Evolutionary conservation across 352 stramenopile species (phyloP).

Genomic region (Phytophthora boehmeriae): DNA sequence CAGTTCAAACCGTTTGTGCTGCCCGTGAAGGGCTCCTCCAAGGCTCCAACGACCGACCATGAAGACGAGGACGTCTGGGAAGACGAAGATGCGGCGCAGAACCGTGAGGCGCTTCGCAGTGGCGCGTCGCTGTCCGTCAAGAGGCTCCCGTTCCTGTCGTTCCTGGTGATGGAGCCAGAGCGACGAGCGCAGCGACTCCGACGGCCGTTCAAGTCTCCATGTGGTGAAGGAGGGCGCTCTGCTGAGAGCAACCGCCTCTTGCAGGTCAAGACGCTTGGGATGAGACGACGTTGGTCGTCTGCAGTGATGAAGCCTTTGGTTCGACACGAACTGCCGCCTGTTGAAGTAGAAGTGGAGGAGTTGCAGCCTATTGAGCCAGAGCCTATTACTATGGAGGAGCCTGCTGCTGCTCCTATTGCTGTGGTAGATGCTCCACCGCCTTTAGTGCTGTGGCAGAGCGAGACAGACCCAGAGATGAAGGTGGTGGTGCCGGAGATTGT

Average conservation of each 20-base stretch:
- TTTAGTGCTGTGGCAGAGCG: constrained; percentile 82
- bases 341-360: constrained; percentile 74
- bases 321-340: constrained; percentile 62
- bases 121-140: constrained; percentile 70
- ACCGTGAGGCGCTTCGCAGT: constrained; percentile 56
- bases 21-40: constrained; percentile 46
- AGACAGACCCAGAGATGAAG: constrained; percentile 61
- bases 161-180: constrained; percentile 70
- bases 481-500: constrained; percentile 91
- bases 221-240: constrained; percentile 55
- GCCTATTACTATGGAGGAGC: constrained; percentile 21
- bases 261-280: constrained; percentile 85
- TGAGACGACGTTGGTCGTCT: constrained; percentile 66
- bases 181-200: constrained; percentile 59
- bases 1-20: constrained; percentile 86
- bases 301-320: constrained; percentile 58
- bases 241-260: constrained; percentile 79
- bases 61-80: constrained; percentile 42
- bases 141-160: constrained; percentile 82
- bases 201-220: constrained; percentile 82
- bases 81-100: constrained; percentile 40
- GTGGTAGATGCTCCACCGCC: constrained; percentile 55
- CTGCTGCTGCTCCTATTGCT: constrained; percentile 15
- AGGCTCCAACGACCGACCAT: neutral
- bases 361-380: constrained; percentile 42